Conservation (phyloP, 257 asterid genomes). For the Jacaranda mimosifolia region DNA sequence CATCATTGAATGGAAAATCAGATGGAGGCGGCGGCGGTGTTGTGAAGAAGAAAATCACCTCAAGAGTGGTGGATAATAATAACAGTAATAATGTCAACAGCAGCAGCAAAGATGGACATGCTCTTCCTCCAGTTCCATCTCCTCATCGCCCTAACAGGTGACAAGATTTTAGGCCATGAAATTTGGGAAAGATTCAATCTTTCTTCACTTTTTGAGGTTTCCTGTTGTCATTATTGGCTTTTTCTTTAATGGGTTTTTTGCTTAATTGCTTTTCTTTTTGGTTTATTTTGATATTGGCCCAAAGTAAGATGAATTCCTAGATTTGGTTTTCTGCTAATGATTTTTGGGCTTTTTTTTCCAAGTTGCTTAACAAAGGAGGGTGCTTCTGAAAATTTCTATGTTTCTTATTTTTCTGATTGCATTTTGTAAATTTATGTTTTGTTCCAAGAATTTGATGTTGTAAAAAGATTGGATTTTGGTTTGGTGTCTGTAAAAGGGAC, state of each 20-base stretch:
- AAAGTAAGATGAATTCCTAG: slow-evolving; percentile 16
- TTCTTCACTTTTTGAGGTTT: slow-evolving; percentile 17
- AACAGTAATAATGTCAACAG: slow-evolving; percentile 31
- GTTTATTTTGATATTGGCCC: background rate
- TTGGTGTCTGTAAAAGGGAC: too few species aligned
- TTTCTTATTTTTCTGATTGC: slow-evolving; percentile 1
- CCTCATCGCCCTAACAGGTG: slow-evolving; percentile 80
- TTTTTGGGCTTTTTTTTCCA: background rate
- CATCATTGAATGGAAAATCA: slow-evolving; percentile 58
- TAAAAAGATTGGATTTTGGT: slow-evolving; percentile 30
- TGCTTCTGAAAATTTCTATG: background rate
- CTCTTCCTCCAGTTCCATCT: slow-evolving; percentile 63
- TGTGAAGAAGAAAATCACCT: slow-evolving; percentile 74
- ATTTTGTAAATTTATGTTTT: background rate
- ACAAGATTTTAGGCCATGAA: background rate
- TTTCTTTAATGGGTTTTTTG: background rate
- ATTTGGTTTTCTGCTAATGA: slow-evolving; percentile 29
- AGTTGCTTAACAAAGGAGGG: slow-evolving; percentile 20
- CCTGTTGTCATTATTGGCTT: background rate
- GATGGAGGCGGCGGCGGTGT: slow-evolving; percentile 49
- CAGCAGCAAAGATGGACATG: slow-evolving; percentile 49
- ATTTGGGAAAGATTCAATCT: slow-evolving; percentile 26
- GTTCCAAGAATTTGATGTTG: background rate
- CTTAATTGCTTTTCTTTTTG: slow-evolving; percentile 4
- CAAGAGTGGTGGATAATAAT: slow-evolving; percentile 65